Evolutionary conservation across 495 filamentous ascomycete genomes (phyloP), one percentile per base, ranked within the genome.

Genomic region (Cenococcum geophilum): DNA sequence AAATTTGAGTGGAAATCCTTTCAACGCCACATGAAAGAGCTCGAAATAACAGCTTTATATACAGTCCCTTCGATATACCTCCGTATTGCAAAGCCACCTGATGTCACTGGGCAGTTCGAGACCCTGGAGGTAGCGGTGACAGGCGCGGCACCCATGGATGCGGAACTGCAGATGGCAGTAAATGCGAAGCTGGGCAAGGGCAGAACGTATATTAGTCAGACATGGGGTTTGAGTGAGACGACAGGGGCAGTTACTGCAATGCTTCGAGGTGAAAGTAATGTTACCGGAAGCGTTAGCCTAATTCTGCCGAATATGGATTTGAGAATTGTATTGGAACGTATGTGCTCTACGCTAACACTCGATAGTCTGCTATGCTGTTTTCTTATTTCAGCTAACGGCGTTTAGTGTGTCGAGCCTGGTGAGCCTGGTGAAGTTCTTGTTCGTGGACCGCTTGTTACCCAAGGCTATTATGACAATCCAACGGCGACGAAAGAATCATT

Each of bases 361-460:
- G 27, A 32, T n/a, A 32, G 27, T 32, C 27, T 32, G 6, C 27
- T 32, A 32, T 2, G 27, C 6, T 32, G 6, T 32, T 32, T 32
- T 32, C 6, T 32, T 32, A 32, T 32, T 32, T 32, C 27, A 32
- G 50, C 18, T 22, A 52, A 62, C 20, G 5, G 55, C 23, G 40
- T 40, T 22, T 32, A 55, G 10, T 62, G 65, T 34, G 66, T 65
- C 42, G 34, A 25, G 43, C 48, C 55, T 16, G 61, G 61, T 3
- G 36, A 74, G 63, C 78, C 75, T 10, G 88, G 88, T 22, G 88
- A 91, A 72, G 68, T 92, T 32, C 22, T 65, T 11, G 64, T 70
- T 14, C 43, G 55, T 23, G 57, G 65, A 27, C 51, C 65, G 52
- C 55, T 62, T 10, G 14, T 70, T 20, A 65, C 70, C 60, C 25